A percentile compares a stretch with the other conserved stretches of the same genome.
phyloP scores from a whole-genome alignment of 345 rosid species.

The Ceriops tagal region DNA sequence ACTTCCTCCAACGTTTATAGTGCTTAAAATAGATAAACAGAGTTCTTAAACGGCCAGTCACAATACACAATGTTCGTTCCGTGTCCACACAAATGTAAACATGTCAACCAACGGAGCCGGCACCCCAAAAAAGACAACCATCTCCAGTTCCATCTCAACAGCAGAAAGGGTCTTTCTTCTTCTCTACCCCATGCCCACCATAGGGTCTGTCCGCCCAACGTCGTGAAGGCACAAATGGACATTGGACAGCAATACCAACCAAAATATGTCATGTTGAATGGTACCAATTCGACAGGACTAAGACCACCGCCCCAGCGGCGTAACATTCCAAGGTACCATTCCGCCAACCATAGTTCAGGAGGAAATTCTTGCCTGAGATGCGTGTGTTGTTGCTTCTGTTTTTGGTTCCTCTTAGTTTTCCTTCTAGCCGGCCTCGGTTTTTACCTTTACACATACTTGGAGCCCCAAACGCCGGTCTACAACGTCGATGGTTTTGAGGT shows the following conservation, averaged over 20 bases:
- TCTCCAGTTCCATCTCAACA: conserved; percentile 2
- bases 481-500: conserved; percentile 31
- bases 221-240: conserved; percentile 20
- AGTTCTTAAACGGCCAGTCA: not conserved
- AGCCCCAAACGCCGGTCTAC: conserved; percentile 42
- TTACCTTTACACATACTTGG: conserved; percentile 17
- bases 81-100: conserved; percentile 33
- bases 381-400: conserved; percentile 46
- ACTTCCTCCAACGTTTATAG: not conserved
- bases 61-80: not conserved
- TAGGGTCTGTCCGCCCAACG: conserved; percentile 22
- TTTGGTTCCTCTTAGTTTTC: conserved; percentile 33
- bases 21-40: conserved; percentile 5
- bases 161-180: conserved; percentile 12
- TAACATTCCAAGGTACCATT: conserved; percentile 36
- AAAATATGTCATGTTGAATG: conserved; percentile 37
- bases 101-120: conserved; percentile 29
- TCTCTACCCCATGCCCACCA: conserved; percentile 19
- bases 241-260: conserved; percentile 24
- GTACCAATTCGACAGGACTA: conserved; percentile 11
- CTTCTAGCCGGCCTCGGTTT: conserved; percentile 17
- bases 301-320: conserved; percentile 44
- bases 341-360: not conserved
- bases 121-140: not conserved
- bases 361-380: conserved; percentile 34